Evolutionary conservation across 257 asterid genomes (phyloP).

Genomic region (Primulina eburnea): DNA sequence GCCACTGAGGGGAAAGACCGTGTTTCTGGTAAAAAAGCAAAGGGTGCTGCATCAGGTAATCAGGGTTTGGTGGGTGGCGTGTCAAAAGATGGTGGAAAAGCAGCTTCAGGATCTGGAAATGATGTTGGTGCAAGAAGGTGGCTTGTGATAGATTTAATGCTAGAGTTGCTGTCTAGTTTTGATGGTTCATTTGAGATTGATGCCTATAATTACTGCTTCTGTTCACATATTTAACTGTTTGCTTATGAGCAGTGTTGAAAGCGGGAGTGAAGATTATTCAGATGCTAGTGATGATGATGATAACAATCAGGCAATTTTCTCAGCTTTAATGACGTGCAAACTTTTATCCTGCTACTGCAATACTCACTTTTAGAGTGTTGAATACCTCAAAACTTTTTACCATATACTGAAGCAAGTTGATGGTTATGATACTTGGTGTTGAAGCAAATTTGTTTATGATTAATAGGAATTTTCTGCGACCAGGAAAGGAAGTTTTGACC

Average conservation of each 20-base stretch:
- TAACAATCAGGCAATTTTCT: constrained; percentile 51
- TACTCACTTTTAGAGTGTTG: constrained; percentile 3
- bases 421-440: constrained; percentile 16
- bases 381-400: constrained; percentile 4
- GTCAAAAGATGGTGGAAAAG: constrained; percentile 58
- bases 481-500: constrained; percentile 89
- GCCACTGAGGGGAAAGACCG: constrained; percentile 59
- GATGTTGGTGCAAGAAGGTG: constrained; percentile 88
- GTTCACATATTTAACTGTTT: constrained; percentile 26
- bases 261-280: constrained; percentile 82
- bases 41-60: constrained; percentile 46
- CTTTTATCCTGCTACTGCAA: background rate
- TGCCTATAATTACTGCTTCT: constrained; percentile 14
- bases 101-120: constrained; percentile 81
- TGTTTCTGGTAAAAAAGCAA: constrained; percentile 50
- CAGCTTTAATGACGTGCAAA: background rate
- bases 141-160: constrained; percentile 18
- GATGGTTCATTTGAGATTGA: constrained; percentile 7
- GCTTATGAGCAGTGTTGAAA: constrained; percentile 69
- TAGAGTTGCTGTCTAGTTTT: background rate
- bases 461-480: constrained; percentile 60
- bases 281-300: constrained; percentile 79
- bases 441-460: constrained; percentile 25
- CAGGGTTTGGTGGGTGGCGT: constrained; percentile 43
- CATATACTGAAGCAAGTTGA: background rate